Evolutionary conservation across 1,284 basidiomycete genomes (phyloP).

Genomic region (Amylostereum areolatum): DNA sequence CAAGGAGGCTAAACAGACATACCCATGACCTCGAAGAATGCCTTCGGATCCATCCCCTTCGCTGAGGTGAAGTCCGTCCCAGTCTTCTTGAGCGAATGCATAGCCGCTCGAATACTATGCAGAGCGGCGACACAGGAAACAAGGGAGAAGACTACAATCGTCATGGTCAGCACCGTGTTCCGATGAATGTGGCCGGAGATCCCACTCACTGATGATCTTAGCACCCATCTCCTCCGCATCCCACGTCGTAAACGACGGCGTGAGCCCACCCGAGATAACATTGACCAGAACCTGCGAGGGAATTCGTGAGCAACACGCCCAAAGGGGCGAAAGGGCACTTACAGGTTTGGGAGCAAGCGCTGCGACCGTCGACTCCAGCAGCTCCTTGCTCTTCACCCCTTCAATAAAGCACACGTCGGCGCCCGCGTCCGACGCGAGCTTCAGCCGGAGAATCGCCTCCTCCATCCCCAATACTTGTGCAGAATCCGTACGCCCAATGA

Average conservation of each 20-base stretch:
- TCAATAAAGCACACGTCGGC: slow-evolving; percentile 85
- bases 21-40: slow-evolving; percentile 73
- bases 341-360: slow-evolving; percentile 68
- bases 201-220: slow-evolving; percentile 64
- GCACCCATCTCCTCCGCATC: slow-evolving; percentile 67
- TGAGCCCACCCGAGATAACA: slow-evolving; percentile 71
- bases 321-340: slow-evolving; percentile 11
- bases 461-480: slow-evolving; percentile 78
- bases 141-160: slow-evolving; percentile 54
- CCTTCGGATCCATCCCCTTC: slow-evolving; percentile 69
- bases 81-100: slow-evolving; percentile 69
- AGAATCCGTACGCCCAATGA: slow-evolving; percentile 80
- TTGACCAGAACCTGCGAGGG: slow-evolving; percentile 55
- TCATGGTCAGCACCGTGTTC: neutral
- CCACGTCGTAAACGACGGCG: slow-evolving; percentile 63
- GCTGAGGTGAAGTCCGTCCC: slow-evolving; percentile 66
- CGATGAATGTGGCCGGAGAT: neutral
- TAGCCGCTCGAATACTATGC: slow-evolving; percentile 65
- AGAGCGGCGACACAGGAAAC: slow-evolving; percentile 70
- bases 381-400: slow-evolving; percentile 66
- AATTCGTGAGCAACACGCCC: neutral
- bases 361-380: slow-evolving; percentile 57
- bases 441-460: slow-evolving; percentile 68
- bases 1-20: slow-evolving; percentile 9
- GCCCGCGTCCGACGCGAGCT: slow-evolving; percentile 67